phyloP scores from a whole-genome alignment of 257 asterid genomes.

The Lycium ferocissimum region DNA sequence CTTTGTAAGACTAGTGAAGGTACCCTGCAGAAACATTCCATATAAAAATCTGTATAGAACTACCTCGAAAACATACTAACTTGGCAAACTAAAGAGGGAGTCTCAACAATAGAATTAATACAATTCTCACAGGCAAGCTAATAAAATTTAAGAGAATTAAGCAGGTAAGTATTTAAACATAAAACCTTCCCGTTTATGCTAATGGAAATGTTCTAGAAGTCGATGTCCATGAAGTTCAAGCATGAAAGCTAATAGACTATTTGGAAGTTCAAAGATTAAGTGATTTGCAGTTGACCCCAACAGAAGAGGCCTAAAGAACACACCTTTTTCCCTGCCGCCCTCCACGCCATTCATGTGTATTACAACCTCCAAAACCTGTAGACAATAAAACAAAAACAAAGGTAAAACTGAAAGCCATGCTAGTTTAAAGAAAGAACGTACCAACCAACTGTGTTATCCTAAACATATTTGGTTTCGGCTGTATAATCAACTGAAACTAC shows the following conservation, averaged over 20 bases:
- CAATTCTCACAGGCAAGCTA: not conserved
- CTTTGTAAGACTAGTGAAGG: constrained; percentile 52
- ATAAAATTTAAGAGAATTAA: not conserved
- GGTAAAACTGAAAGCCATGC: too few species aligned
- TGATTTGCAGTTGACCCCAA: not conserved
- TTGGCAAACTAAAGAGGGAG: not conserved
- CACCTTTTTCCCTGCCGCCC: constrained; percentile 70
- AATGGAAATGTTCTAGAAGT: constrained; percentile 18
- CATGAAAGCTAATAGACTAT: constrained; percentile 25
- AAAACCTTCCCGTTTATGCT: constrained; percentile 3
- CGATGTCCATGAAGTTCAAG: not conserved
- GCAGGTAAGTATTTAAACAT: not conserved
- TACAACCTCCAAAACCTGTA: constrained; percentile 38
- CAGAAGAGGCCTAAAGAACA: constrained; percentile 6
- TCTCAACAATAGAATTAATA: constrained; percentile 17
- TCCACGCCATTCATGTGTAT: constrained; percentile 75
- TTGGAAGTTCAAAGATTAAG: not conserved
- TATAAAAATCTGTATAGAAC: constrained; percentile 21
- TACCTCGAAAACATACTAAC: not conserved
- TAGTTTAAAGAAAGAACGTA: constrained; percentile 11
- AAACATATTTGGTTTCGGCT: not conserved
- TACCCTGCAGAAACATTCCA: constrained; percentile 56
- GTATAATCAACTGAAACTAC: not conserved
- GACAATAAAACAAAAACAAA: constrained; percentile 24
- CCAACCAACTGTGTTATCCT: not conserved